Evolutionary conservation across 1,284 basidiomycete genomes (phyloP).

Genomic region (Pseudozyma pruni): DNA sequence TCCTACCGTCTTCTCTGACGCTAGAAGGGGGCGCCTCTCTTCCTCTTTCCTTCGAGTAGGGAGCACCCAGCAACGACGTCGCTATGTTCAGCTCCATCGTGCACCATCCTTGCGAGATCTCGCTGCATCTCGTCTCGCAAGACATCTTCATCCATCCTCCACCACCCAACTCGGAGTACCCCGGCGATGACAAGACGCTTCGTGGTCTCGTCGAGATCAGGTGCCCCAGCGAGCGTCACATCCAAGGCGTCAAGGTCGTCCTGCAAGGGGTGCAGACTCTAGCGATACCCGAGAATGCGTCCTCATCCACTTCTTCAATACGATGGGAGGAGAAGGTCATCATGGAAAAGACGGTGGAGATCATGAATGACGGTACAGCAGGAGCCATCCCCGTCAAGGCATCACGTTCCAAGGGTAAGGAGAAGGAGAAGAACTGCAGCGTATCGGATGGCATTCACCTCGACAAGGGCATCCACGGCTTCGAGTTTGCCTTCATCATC

Average conservation of each 20-base stretch:
- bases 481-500: conserved; percentile 66
- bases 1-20: too few species aligned
- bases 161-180: conserved; percentile 46
- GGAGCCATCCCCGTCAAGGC: conserved; percentile 29
- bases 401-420: conserved; percentile 43
- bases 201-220: conserved; percentile 65
- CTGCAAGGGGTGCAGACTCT: conserved; percentile 61
- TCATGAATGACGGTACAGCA: conserved; percentile 48
- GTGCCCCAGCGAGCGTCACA: conserved; percentile 60
- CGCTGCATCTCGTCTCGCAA: conserved; percentile 61
- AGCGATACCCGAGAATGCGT: conserved; percentile 54
- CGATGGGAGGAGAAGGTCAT: conserved; percentile 64
- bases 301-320: conserved; percentile 18
- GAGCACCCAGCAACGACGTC: not conserved
- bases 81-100: conserved; percentile 59
- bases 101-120: conserved; percentile 62
- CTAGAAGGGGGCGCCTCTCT: not conserved
- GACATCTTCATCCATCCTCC: conserved; percentile 64
- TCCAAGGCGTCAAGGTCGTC: conserved; percentile 55
- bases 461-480: conserved; percentile 62
- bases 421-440: conserved; percentile 45
- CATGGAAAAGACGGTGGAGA: conserved; percentile 61
- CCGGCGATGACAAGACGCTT: conserved; percentile 64
- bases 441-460: conserved; percentile 51
- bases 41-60: not conserved